These are phyloP conservation scores for Passalora sequoiae DNA, from an alignment of 2,329 filamentous ascomycete species.

Conservation along the genomic window DNA sequence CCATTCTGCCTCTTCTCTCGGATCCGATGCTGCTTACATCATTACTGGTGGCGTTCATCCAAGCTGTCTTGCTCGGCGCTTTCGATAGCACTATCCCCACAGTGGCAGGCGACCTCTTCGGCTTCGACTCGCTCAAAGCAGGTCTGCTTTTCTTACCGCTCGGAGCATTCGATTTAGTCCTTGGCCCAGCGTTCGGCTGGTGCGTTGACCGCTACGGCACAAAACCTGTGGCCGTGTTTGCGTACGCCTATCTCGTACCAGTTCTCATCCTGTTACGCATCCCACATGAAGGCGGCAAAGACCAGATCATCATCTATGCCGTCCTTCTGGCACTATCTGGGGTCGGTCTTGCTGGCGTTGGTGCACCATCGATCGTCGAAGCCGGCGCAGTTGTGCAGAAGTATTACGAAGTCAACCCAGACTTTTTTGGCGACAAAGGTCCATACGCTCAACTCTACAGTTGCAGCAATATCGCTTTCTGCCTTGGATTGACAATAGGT, in stretches of 20 bases:
- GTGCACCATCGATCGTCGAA: slow-evolving; percentile 54
- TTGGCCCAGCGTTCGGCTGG: slow-evolving; percentile 47
- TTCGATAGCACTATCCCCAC: slow-evolving; percentile 48
- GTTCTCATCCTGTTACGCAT: slow-evolving; percentile 42
- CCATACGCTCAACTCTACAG: slow-evolving; percentile 64
- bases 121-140: slow-evolving; percentile 41
- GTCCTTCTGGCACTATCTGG: slow-evolving; percentile 46
- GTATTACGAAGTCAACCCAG: slow-evolving; percentile 52
- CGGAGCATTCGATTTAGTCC: slow-evolving; percentile 40
- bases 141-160: slow-evolving; percentile 47
- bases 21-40: slow-evolving; percentile 40
- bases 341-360: slow-evolving; percentile 52
- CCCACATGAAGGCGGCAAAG: slow-evolving; percentile 36
- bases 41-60: slow-evolving; percentile 40
- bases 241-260: slow-evolving; percentile 42
- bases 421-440: slow-evolving; percentile 52
- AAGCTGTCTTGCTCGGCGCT: slow-evolving; percentile 40
- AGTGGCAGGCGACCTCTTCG: slow-evolving; percentile 40
- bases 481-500: slow-evolving; percentile 55
- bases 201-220: slow-evolving; percentile 45
- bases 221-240: slow-evolving; percentile 39
- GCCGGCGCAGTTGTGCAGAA: slow-evolving; percentile 51
- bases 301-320: slow-evolving; percentile 45
- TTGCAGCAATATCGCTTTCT: slow-evolving; percentile 60
- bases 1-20: slow-evolving; percentile 44